phyloP scores from a whole-genome alignment of 2,329 filamentous ascomycete genomes.

The Apiospora rasikravindrae region DNA sequence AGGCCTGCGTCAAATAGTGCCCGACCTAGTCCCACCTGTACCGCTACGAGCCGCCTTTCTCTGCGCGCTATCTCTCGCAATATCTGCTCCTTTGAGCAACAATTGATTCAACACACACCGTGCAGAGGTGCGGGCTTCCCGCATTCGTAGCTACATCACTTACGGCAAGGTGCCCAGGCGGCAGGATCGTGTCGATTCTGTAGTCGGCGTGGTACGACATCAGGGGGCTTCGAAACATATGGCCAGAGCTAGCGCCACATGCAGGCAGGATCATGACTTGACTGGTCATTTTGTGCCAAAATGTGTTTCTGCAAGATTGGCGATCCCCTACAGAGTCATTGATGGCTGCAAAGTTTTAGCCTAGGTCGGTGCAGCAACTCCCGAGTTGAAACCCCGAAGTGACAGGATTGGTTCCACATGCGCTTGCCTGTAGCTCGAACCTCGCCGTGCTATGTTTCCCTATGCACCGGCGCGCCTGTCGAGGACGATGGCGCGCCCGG shows the following conservation, averaged over 20 bases:
- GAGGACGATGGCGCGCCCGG: neutral
- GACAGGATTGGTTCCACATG: constrained; percentile 8
- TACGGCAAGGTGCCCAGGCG: neutral
- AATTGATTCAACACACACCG: neutral
- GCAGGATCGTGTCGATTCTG: neutral
- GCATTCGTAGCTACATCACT: neutral
- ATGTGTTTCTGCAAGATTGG: constrained; percentile 13
- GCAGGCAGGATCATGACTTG: constrained; percentile 10
- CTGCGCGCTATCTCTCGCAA: constrained; percentile 7
- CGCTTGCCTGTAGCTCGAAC: neutral
- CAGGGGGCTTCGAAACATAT: neutral
- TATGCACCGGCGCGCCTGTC: neutral
- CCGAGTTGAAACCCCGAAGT: neutral
- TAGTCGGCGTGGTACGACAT: neutral
- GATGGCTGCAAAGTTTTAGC: too few species aligned
- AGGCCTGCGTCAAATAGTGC: constrained; percentile 16
- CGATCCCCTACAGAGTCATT: neutral
- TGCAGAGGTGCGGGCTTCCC: neutral
- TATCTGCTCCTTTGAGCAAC: neutral
- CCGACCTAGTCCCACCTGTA: constrained; percentile 11
- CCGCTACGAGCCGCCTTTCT: constrained; percentile 6
- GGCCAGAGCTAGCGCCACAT: neutral
- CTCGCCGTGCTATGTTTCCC: neutral
- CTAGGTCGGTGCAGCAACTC: constrained; percentile 1
- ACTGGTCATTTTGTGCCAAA: constrained; percentile 5